phyloP scores from a whole-genome alignment of 371 early-diverging fungal genomes.

The Coemansia sp. region DNA sequence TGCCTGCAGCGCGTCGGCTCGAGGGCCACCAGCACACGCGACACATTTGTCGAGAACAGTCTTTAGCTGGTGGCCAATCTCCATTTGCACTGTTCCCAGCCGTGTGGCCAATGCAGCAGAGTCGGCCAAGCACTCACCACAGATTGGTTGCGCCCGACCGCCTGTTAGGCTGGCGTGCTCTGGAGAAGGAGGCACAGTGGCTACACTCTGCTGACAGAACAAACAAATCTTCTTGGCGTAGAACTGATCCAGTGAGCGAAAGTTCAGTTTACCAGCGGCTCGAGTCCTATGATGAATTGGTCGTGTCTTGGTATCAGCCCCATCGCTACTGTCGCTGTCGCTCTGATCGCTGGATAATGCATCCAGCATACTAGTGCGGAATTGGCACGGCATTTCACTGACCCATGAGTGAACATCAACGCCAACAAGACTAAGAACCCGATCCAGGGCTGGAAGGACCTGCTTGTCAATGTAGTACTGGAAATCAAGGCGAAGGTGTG shows the following conservation, averaged over 20 bases:
- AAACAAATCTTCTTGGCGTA: constrained; percentile 26
- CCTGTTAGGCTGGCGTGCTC: not conserved
- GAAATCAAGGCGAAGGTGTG: constrained; percentile 65
- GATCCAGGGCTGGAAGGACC: constrained; percentile 73
- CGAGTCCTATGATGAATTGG: not conserved
- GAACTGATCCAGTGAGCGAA: constrained; percentile 29
- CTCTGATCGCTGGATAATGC: constrained; percentile 17
- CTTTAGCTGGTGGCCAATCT: constrained; percentile 1
- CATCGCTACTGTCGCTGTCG: constrained; percentile 21
- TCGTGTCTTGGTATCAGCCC: not conserved
- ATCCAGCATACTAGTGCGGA: constrained; percentile 10
- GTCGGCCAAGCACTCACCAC: constrained; percentile 19
- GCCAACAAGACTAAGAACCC: constrained; percentile 79
- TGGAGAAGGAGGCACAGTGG: not conserved
- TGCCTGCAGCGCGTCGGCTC: constrained; percentile 28
- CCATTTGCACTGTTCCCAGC: constrained; percentile 2
- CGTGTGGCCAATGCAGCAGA: constrained; percentile 10
- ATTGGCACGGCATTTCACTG: constrained; percentile 59
- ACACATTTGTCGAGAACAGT: constrained; percentile 15
- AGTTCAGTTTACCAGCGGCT: not conserved
- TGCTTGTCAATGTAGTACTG: constrained; percentile 82
- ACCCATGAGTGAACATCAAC: constrained; percentile 67
- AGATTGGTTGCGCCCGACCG: constrained; percentile 1
- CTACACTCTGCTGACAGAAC: constrained; percentile 15
- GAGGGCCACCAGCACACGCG: constrained; percentile 27